Evolutionary conservation across 2,329 filamentous ascomycete species (phyloP).

Genomic region (Akanthomyces muscarius): DNA sequence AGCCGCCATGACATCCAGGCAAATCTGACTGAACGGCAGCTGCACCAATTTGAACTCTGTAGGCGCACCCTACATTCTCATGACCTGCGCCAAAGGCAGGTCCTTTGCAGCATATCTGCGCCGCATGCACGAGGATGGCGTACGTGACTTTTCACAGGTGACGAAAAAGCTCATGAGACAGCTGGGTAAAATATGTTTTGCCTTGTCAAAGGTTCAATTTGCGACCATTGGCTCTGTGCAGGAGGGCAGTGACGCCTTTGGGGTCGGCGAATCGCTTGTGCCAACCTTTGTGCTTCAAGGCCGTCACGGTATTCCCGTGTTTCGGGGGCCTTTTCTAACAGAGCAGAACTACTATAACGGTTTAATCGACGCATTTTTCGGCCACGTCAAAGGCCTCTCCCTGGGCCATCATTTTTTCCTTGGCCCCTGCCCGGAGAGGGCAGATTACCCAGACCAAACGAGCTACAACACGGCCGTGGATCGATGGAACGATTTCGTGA

Average conservation of each 20-base stretch:
- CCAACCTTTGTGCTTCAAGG: background rate
- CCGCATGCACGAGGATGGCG: background rate
- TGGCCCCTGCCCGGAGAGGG: background rate
- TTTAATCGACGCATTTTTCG: background rate
- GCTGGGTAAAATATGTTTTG: background rate
- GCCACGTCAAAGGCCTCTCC: background rate
- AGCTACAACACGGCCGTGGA: background rate
- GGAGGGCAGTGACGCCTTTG: background rate
- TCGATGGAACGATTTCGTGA: conserved; percentile 1
- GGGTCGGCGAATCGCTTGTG: background rate
- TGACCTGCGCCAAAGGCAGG: background rate
- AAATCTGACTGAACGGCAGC: background rate
- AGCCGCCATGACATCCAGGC: background rate
- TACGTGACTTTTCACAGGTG: background rate
- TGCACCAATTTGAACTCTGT: background rate
- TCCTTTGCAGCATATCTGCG: background rate
- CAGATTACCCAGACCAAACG: background rate
- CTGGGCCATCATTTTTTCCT: background rate
- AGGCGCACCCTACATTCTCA: background rate
- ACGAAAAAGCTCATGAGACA: background rate
- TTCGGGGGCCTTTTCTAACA: background rate
- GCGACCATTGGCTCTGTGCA: background rate
- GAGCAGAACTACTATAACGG: background rate
- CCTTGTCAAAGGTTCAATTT: background rate
- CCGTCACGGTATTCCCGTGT: background rate